Conservation (phyloP, 306 rosid genomes). For the Oemleria cerasiformis region DNA sequence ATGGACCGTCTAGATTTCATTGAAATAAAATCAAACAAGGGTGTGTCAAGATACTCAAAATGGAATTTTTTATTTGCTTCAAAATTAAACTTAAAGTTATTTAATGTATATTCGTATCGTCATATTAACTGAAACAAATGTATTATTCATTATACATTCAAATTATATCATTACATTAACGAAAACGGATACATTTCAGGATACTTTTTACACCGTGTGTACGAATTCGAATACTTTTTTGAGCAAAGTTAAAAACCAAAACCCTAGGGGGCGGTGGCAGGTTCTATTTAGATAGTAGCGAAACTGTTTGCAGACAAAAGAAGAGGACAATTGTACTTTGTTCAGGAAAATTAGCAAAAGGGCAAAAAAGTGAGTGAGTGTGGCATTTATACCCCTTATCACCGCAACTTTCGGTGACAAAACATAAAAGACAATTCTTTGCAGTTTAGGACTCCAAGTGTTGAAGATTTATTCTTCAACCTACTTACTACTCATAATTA, state of each 20-base stretch:
- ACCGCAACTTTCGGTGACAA: constrained; percentile 26
- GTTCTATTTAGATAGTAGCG: constrained; percentile 22
- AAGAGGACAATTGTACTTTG: not conserved
- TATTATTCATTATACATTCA: no score
- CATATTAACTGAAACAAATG: no score
- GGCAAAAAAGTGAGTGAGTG: not conserved
- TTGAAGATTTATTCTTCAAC: not conserved
- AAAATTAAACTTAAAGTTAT: no score
- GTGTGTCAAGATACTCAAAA: not conserved
- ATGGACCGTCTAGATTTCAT: not conserved
- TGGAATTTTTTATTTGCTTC: not conserved
- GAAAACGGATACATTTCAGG: no score
- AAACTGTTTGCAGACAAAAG: not conserved
- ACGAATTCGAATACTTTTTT: no score
- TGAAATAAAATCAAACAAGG: not conserved
- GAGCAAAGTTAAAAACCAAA: not conserved
- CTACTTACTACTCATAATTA: not conserved
- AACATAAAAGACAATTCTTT: not conserved
- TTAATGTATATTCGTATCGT: no score
- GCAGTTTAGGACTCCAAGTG: not conserved
- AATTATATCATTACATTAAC: no score
- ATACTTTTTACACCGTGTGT: no score
- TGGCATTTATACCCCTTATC: constrained; percentile 37
- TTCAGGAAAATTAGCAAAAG: not conserved
- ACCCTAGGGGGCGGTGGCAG: constrained; percentile 22